Evolutionary conservation across 495 filamentous ascomycete genomes (phyloP).

Genomic region (Daldinia grandis): DNA sequence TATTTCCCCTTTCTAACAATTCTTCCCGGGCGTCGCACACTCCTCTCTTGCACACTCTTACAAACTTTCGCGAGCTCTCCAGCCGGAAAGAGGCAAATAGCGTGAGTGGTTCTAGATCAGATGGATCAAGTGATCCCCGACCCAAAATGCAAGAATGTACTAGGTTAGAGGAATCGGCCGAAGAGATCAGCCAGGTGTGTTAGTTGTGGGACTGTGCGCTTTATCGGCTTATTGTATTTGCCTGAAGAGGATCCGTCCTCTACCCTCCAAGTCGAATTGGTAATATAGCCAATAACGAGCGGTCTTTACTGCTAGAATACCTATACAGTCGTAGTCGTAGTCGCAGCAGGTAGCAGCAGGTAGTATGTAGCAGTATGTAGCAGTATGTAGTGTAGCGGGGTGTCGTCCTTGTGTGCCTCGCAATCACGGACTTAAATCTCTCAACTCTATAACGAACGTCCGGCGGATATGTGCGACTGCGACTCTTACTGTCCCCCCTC

Average conservation of each 20-base stretch:
- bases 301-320: constrained; percentile 16
- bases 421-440: constrained; percentile 20
- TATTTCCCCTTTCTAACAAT: constrained; percentile 14
- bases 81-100: constrained; percentile 32
- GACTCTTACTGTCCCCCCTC: constrained; percentile 15
- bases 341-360: constrained; percentile 11
- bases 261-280: constrained; percentile 29
- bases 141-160: constrained; percentile 21
- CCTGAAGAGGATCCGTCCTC: constrained; percentile 33
- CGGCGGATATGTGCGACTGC: constrained; percentile 26
- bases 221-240: constrained; percentile 39
- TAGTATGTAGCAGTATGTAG: not conserved
- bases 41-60: not conserved
- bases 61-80: constrained; percentile 21
- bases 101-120: constrained; percentile 26
- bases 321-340: constrained; percentile 16
- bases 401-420: constrained; percentile 30
- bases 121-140: constrained; percentile 33
- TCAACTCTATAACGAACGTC: constrained; percentile 22
- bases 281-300: constrained; percentile 34
- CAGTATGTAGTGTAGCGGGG: constrained; percentile 8
- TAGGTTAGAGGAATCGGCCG: constrained; percentile 16
- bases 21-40: constrained; percentile 13
- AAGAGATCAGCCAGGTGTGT: constrained; percentile 16
- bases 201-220: constrained; percentile 19